A percentile compares a stretch with the other conserved stretches of the same genome.
phyloP scores from a whole-genome alignment of 2,329 filamentous ascomycete genomes.

The Magnaporthiopsis poae region DNA sequence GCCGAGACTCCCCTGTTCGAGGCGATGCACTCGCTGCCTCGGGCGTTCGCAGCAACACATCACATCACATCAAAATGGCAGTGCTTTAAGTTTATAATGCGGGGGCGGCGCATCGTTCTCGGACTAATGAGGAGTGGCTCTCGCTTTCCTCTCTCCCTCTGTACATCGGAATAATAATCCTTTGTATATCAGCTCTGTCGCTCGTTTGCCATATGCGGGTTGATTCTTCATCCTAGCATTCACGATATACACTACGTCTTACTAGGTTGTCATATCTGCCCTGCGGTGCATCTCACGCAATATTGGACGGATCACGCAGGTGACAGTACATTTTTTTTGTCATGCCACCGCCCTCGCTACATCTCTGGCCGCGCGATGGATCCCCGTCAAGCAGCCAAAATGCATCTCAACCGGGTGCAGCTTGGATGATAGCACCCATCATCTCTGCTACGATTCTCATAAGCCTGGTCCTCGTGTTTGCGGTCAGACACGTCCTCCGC shows the following conservation, averaged over 20 bases:
- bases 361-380: background rate
- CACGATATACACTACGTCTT: too few species aligned
- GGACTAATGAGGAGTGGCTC: background rate
- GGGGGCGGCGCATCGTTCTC: background rate
- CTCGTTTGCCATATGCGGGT: background rate
- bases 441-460: slow-evolving; percentile 19
- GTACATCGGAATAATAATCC: background rate
- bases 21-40: background rate
- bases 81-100: background rate
- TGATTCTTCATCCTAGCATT: background rate
- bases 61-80: background rate
- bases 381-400: background rate
- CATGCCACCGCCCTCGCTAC: background rate
- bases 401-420: background rate
- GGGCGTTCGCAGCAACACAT: background rate
- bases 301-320: background rate
- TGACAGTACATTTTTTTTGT: background rate
- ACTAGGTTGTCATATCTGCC: background rate
- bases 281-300: too few species aligned
- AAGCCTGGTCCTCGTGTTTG: slow-evolving; percentile 17
- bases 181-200: background rate
- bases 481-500: slow-evolving; percentile 16
- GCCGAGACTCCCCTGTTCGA: background rate
- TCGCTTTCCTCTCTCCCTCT: background rate
- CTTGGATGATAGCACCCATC: slow-evolving; percentile 1